phyloP scores from a whole-genome alignment of 768 basidiomycete genomes.

The Tephrocybe sp. region DNA sequence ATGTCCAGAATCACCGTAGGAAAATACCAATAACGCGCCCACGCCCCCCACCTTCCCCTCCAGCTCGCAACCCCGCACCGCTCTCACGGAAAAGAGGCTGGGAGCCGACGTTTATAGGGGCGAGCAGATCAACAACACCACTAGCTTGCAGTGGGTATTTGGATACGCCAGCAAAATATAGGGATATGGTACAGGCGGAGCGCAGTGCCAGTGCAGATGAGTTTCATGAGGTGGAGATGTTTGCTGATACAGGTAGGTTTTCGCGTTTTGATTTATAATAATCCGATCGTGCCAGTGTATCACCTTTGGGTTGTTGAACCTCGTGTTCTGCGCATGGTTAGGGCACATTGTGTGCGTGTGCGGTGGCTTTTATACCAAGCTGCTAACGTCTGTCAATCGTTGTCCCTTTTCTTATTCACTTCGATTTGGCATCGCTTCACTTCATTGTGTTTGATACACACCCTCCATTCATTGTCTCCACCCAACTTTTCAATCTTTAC shows the following conservation, averaged over 20 bases:
- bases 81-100: slow-evolving; percentile 47
- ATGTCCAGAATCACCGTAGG: slow-evolving; percentile 15
- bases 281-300: not conserved
- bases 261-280: not conserved
- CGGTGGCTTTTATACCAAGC: slow-evolving; percentile 7
- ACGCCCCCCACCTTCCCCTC: slow-evolving; percentile 24
- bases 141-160: slow-evolving; percentile 61
- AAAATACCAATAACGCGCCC: slow-evolving; percentile 18
- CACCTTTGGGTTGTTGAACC: not conserved
- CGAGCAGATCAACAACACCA: slow-evolving; percentile 49
- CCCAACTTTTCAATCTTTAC: slow-evolving; percentile 15
- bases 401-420: slow-evolving; percentile 3
- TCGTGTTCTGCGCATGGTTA: slow-evolving; percentile 7
- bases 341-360: slow-evolving; percentile 7
- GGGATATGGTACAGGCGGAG: slow-evolving; percentile 37
- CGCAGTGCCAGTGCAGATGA: slow-evolving; percentile 17
- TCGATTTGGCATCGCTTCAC: not conserved
- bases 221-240: slow-evolving; percentile 19
- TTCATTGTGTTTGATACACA: not conserved
- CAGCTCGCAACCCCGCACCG: slow-evolving; percentile 10
- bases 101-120: slow-evolving; percentile 61
- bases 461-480: slow-evolving; percentile 8
- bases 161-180: slow-evolving; percentile 65
- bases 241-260: slow-evolving; percentile 19
- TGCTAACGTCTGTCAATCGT: not conserved